Percentiles rank a stretch among this genome's conserved stretches.
phyloP scores from a whole-genome alignment of 2,329 filamentous ascomycete species.

The Sporothrix schenckii region DNA sequence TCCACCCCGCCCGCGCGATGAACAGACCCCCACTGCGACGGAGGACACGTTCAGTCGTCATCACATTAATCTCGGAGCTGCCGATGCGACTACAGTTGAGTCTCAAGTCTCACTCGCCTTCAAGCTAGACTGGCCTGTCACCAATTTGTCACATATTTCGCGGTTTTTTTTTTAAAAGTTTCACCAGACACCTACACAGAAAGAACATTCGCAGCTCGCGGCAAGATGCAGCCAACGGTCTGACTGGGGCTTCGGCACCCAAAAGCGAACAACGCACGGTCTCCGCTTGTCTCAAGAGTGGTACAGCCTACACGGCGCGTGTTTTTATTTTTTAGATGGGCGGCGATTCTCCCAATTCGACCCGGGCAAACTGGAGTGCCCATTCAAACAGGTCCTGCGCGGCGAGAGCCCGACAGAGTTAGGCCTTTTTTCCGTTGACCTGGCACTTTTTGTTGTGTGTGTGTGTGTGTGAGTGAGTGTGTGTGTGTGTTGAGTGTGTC shows the following conservation, averaged over 20 bases:
- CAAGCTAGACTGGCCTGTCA: constrained; percentile 11
- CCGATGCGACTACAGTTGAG: constrained; percentile 1
- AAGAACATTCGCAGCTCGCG: neutral
- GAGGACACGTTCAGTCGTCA: neutral
- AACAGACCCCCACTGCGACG: neutral
- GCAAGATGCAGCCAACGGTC: too few relatives aligned
- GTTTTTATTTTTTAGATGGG: neutral
- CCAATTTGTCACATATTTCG: constrained; percentile 21
- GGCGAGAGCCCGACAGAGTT: neutral
- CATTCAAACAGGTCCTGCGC: neutral
- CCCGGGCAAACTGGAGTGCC: neutral
- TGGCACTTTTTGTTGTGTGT: neutral
- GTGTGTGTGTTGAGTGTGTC: neutral
- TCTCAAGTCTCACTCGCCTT: neutral
- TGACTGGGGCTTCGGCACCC: too few relatives aligned
- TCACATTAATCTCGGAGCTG: neutral
- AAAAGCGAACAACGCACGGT: too few relatives aligned
- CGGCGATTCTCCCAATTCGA: constrained; percentile 14
- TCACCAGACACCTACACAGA: neutral
- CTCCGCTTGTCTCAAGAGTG: neutral
- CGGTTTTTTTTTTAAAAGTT: neutral
- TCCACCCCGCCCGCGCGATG: too few relatives aligned
- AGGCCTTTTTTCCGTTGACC: neutral
- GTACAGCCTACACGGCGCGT: neutral
- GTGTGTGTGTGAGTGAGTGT: too few relatives aligned